Evolutionary conservation across 345 rosid species (phyloP), one percentile per base, ranked within the genome.

Genomic region (Iberis pinnata): DNA sequence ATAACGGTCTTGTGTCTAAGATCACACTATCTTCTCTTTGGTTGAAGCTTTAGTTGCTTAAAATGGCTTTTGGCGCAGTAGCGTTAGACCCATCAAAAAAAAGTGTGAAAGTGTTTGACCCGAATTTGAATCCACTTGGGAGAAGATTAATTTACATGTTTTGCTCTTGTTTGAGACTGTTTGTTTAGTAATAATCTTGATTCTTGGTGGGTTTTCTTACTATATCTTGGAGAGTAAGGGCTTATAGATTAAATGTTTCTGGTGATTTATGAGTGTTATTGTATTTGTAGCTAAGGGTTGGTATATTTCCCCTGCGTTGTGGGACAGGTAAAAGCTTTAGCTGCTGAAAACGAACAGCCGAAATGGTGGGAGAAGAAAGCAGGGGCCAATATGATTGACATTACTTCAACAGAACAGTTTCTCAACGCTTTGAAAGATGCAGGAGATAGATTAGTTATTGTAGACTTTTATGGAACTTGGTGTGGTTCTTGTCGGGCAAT

Each of bases 381-480:
- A 8, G 88, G 86, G n/a, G 82, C 93, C 31, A 83, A 89, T 67
- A 86, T 86, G 97, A 57, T 78, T 24, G 97, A 89, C 69, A 70
- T 89, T 64, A 82, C 77, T 65, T 89, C 97, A 2, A 80, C 93
- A 2, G 77, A 81, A 63, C 84, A 86, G 63, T 86, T 86, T 60
- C 68, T 83, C 42, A 64, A 72, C 43, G 83, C 90, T 32, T 78
- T 89, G 49, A 78, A 76, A 59, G 77, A 82, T 58, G 90, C 97
- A 0, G 84, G 78, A 45, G 86, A 86, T 58, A 75, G 76, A 73
- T 76, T 86, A 79, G 95, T 89, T 24, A 78, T 89, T 50, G 95
- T 89, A 11, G 95, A 89, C 37, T 86, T 89, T 69, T 89, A 83
- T 72, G 97, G 94, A 64, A 81, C 97, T 29, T 86, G 97, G 97